Evolutionary conservation across 352 stramenopile genomes (phyloP).

Genomic region (Pythium rishiriense): DNA sequence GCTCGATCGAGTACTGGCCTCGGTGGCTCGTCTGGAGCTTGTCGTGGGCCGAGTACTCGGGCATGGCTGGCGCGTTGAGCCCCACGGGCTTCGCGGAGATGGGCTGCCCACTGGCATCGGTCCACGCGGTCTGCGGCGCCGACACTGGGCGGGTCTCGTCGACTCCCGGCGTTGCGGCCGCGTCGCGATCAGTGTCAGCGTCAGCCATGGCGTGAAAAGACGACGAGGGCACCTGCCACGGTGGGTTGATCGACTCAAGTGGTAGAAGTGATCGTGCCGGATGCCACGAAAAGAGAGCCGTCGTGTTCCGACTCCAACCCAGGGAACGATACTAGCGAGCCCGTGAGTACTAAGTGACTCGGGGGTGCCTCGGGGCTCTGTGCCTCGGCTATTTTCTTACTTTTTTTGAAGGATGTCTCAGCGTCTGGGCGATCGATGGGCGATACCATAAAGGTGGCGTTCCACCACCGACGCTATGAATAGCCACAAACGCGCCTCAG

Average conservation of each 20-base stretch:
- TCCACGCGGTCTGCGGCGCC: neutral
- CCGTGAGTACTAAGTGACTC: too few relatives aligned
- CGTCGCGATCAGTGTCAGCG: neutral
- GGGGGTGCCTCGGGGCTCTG: too few relatives aligned
- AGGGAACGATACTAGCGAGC: too few relatives aligned
- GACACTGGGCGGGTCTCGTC: neutral
- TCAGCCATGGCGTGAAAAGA: neutral
- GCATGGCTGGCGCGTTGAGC: neutral
- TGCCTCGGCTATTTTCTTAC: too few relatives aligned
- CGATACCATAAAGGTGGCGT: too few relatives aligned
- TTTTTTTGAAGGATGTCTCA: too few relatives aligned
- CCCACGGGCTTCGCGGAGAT: neutral
- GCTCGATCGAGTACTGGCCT: constrained; percentile 22
- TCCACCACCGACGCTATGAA: neutral
- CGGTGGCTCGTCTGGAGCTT: constrained; percentile 18
- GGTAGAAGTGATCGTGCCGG: neutral
- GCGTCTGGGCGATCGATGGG: too few relatives aligned
- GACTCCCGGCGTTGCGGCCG: neutral
- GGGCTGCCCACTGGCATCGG: neutral
- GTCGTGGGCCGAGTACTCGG: constrained; percentile 15
- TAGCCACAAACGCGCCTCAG: neutral
- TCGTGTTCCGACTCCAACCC: too few relatives aligned
- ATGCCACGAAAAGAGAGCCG: neutral
- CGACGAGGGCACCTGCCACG: neutral
- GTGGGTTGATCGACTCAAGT: neutral